These are phyloP conservation scores for Ophiostoma triangulosporum DNA, from an alignment of 2,329 filamentous ascomycete species.

Conservation along the genomic window DNA sequence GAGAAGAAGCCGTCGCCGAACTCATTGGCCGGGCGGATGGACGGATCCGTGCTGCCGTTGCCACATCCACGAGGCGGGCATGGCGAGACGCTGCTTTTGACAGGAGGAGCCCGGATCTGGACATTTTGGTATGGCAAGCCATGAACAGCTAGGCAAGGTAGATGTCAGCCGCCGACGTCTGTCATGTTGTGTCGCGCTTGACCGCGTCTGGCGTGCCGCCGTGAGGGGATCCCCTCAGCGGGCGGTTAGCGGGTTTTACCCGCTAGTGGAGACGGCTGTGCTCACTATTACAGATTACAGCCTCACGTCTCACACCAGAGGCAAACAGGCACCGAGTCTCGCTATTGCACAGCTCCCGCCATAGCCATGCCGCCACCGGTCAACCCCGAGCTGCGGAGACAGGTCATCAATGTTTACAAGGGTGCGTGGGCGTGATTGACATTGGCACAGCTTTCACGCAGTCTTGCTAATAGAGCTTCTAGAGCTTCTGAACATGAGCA, in stretches of 20 bases:
- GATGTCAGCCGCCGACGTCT: too few species aligned
- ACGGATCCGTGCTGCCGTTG: neutral
- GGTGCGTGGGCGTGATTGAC: conserved; percentile 31
- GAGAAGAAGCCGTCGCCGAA: neutral
- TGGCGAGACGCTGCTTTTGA: neutral
- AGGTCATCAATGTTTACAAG: conserved; percentile 84
- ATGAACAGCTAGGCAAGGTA: neutral
- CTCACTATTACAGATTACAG: neutral
- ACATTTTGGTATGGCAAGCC: neutral
- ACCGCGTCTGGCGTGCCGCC: neutral
- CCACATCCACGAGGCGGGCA: neutral
- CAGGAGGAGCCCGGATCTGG: neutral
- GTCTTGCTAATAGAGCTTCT: neutral
- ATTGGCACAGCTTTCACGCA: neutral
- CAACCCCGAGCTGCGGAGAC: conserved; percentile 50
- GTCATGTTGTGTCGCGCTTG: too few species aligned
- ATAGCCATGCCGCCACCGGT: conserved; percentile 20
- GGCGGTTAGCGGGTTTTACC: too few species aligned
- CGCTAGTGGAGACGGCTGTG: neutral
- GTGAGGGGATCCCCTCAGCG: neutral
- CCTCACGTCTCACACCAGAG: neutral
- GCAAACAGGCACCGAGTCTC: too few species aligned
- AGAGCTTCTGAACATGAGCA: conserved; percentile 77
- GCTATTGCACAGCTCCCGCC: neutral
- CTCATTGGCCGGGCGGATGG: neutral